Conservation (phyloP, 2,329 filamentous ascomycete species). For the Dactylellina parvicollis region DNA sequence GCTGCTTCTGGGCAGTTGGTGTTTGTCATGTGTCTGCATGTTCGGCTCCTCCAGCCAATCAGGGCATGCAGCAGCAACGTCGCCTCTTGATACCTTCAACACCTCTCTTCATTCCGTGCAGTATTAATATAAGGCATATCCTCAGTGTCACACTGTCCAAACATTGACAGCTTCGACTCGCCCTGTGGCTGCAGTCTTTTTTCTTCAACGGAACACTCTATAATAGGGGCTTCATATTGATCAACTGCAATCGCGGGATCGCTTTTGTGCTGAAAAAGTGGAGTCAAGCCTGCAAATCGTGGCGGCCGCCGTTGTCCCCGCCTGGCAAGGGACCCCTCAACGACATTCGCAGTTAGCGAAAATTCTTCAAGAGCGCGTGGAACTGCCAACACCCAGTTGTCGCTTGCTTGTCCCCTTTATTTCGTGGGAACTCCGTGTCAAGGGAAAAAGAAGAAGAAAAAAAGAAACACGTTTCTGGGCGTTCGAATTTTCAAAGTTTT, state of each 20-base stretch:
- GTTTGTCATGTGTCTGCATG: slow-evolving; percentile 40
- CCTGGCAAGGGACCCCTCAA: slow-evolving; percentile 28
- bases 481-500: slow-evolving; percentile 17
- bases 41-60: slow-evolving; percentile 22
- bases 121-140: slow-evolving; percentile 15
- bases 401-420: slow-evolving; percentile 8
- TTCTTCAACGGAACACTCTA: slow-evolving; percentile 15
- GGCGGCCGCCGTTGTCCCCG: slow-evolving; percentile 37
- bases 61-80: slow-evolving; percentile 16
- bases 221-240: slow-evolving; percentile 34
- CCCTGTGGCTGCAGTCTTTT: slow-evolving; percentile 31
- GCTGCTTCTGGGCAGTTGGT: too few species aligned
- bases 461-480: too few species aligned
- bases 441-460: too few species aligned
- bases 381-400: slow-evolving; percentile 14
- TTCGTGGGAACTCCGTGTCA: slow-evolving; percentile 7
- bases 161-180: slow-evolving; percentile 8
- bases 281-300: slow-evolving; percentile 31
- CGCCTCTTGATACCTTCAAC: slow-evolving; percentile 14
- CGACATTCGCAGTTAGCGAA: slow-evolving; percentile 51
- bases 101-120: slow-evolving; percentile 4
- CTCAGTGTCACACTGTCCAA: slow-evolving; percentile 10
- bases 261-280: slow-evolving; percentile 43
- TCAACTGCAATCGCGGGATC: slow-evolving; percentile 6
- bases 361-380: slow-evolving; percentile 17